Evolutionary conservation across 2,329 filamentous ascomycete species (phyloP).

Genomic region (Ascochyta lentis): DNA sequence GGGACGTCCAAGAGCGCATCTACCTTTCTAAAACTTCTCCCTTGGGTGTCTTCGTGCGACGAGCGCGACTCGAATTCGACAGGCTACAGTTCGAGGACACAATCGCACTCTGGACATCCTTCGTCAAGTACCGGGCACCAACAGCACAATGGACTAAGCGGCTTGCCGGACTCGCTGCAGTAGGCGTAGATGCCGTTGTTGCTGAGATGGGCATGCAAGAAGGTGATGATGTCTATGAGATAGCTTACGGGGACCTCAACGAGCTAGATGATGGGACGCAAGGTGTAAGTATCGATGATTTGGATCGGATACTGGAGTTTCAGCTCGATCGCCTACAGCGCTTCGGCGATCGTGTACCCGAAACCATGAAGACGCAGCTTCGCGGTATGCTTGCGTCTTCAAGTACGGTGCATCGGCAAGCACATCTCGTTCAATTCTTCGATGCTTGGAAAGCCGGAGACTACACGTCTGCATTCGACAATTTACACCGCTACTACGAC

Average conservation of each 20-base stretch:
- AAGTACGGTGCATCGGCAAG: slow-evolving; percentile 72
- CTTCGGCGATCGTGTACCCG: slow-evolving; percentile 79
- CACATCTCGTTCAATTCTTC: slow-evolving; percentile 83
- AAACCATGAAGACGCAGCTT: slow-evolving; percentile 75
- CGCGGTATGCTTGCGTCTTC: slow-evolving; percentile 71
- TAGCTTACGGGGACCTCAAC: slow-evolving; percentile 59
- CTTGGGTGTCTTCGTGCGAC: slow-evolving; percentile 79
- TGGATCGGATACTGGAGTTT: slow-evolving; percentile 83
- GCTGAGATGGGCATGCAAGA: slow-evolving; percentile 64
- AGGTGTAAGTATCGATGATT: slow-evolving; percentile 75
- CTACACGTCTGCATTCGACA: slow-evolving; percentile 87
- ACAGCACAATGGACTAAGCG: slow-evolving; percentile 68
- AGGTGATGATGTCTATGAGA: slow-evolving; percentile 55
- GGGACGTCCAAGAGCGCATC: slow-evolving; percentile 53
- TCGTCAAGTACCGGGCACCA: slow-evolving; percentile 80
- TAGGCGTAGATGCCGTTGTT: slow-evolving; percentile 66
- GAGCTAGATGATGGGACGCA: slow-evolving; percentile 49
- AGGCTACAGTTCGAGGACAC: slow-evolving; percentile 81
- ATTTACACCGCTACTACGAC: slow-evolving; percentile 93
- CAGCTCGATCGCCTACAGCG: slow-evolving; percentile 89
- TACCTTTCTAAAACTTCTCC: slow-evolving; percentile 76
- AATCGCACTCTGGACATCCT: slow-evolving; percentile 79
- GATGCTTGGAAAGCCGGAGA: slow-evolving; percentile 93
- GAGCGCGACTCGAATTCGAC: slow-evolving; percentile 79
- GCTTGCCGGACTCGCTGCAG: slow-evolving; percentile 36